Evolutionary conservation across 495 filamentous ascomycete genomes (phyloP).

Genomic region (Neurospora cerealis): DNA sequence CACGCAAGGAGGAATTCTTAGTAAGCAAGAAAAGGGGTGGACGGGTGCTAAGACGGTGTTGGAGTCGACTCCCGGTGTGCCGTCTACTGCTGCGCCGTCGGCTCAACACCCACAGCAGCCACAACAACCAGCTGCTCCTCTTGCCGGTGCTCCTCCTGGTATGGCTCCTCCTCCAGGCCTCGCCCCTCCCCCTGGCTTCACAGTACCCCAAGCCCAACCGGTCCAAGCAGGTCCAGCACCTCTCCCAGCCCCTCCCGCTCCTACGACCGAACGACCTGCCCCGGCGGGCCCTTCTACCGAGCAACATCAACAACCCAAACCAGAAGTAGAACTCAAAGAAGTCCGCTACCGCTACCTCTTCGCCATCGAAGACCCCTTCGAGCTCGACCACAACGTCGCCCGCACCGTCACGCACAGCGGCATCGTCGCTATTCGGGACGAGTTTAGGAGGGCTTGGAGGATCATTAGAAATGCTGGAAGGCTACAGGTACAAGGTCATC

Average conservation of each 20-base stretch:
- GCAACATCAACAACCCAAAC: neutral
- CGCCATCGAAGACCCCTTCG: constrained; percentile 83
- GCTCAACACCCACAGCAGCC: neutral
- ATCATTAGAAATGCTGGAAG: constrained; percentile 42
- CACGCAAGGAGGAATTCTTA: constrained; percentile 53
- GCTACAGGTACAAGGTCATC: neutral
- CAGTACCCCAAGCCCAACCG: neutral
- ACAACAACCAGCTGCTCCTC: constrained; percentile 2
- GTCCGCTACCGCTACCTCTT: constrained; percentile 71
- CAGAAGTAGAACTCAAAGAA: constrained; percentile 42
- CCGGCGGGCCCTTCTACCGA: neutral
- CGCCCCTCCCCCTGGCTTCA: neutral
- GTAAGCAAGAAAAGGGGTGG: constrained; percentile 70
- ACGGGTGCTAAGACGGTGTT: constrained; percentile 53
- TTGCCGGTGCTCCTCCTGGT: neutral
- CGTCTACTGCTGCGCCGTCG: constrained; percentile 4
- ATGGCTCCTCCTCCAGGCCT: neutral
- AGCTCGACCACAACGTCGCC: constrained; percentile 72
- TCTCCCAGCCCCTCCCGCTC: neutral
- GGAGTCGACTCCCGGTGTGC: constrained; percentile 10
- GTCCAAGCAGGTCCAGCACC: neutral
- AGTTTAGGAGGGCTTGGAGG: constrained; percentile 63
- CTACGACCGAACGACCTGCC: neutral
- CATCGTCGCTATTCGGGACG: constrained; percentile 65
- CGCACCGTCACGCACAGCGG: constrained; percentile 68